Conservation (phyloP, 2,329 filamentous ascomycete genomes). For the Tolypocladium sp. region DNA sequence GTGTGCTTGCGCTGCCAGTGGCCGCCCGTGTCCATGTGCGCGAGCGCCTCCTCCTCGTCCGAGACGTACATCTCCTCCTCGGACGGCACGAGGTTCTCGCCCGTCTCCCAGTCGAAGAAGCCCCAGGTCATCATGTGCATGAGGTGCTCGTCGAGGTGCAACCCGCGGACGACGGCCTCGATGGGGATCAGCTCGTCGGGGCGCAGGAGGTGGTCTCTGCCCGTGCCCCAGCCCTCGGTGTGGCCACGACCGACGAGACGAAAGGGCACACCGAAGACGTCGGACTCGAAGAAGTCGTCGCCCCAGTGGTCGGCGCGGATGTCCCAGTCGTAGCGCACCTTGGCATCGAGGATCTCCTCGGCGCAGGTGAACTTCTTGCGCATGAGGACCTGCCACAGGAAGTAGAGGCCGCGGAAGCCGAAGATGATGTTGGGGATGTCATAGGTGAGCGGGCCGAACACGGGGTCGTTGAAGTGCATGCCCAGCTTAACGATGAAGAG, state of each 20-base stretch:
- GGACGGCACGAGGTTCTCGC: slow-evolving; percentile 40
- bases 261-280: slow-evolving; percentile 42
- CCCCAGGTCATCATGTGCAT: slow-evolving; percentile 55
- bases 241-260: slow-evolving; percentile 42
- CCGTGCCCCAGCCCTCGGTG: slow-evolving; percentile 47
- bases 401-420: slow-evolving; percentile 44
- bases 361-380: slow-evolving; percentile 39
- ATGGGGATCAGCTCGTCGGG: slow-evolving; percentile 50
- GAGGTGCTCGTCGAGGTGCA: slow-evolving; percentile 45
- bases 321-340: slow-evolving; percentile 46
- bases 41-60: slow-evolving; percentile 31
- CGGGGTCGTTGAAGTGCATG: slow-evolving; percentile 58
- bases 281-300: slow-evolving; percentile 8
- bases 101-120: slow-evolving; percentile 42
- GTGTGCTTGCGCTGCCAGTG: slow-evolving; percentile 36
- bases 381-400: slow-evolving; percentile 52
- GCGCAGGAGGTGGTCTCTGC: slow-evolving; percentile 34
- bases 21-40: slow-evolving; percentile 19
- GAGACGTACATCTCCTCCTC: slow-evolving; percentile 42
- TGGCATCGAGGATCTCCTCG: slow-evolving; percentile 45
- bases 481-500: slow-evolving; percentile 64
- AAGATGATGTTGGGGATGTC: slow-evolving; percentile 49
- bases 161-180: slow-evolving; percentile 42
- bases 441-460: slow-evolving; percentile 40
- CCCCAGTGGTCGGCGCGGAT: slow-evolving; percentile 23